Percentiles rank a stretch among this genome's conserved stretches.
phyloP scores from a whole-genome alignment of 139 green algal genomes.

The Coccomyxa sp. region DNA sequence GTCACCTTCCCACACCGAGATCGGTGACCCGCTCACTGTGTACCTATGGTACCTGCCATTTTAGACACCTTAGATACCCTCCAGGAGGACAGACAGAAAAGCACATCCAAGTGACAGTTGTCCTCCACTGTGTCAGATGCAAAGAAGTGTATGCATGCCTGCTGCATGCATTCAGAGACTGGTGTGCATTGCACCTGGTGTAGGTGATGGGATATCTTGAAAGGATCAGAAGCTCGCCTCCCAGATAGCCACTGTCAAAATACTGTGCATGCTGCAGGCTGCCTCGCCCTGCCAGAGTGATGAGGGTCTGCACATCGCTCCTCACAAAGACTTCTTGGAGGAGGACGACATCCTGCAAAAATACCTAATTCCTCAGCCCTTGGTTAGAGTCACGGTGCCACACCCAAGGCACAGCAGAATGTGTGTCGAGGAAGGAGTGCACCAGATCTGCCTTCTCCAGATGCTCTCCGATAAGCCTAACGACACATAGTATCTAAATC shows the following conservation, averaged over 20 bases:
- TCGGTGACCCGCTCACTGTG: slow-evolving; percentile 7
- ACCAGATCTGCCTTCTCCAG: too few species aligned
- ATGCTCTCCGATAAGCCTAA: too few species aligned
- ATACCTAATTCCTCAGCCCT: not conserved
- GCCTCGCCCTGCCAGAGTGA: not conserved
- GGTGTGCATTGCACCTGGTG: not conserved
- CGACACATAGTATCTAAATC: too few species aligned
- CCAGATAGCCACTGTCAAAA: slow-evolving; percentile 4
- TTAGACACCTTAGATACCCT: not conserved
- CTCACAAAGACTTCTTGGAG: slow-evolving; percentile 19
- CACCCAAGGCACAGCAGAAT: too few species aligned
- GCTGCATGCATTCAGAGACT: not conserved
- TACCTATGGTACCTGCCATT: slow-evolving; percentile 8
- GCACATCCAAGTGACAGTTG: not conserved
- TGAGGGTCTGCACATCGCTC: not conserved
- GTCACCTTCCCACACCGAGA: slow-evolving; percentile 8
- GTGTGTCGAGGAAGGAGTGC: too few species aligned
- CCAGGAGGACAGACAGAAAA: not conserved
- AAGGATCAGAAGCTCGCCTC: slow-evolving; percentile 13
- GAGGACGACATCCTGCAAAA: slow-evolving; percentile 6
- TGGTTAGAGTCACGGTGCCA: too few species aligned
- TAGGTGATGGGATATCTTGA: slow-evolving; percentile 4
- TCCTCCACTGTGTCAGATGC: not conserved
- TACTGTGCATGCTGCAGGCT: slow-evolving; percentile 8
- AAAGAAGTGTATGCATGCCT: not conserved